Base-by-base conservation (phyloP, 2,329 filamentous ascomycete species). In the Metarhizium album region DNA sequence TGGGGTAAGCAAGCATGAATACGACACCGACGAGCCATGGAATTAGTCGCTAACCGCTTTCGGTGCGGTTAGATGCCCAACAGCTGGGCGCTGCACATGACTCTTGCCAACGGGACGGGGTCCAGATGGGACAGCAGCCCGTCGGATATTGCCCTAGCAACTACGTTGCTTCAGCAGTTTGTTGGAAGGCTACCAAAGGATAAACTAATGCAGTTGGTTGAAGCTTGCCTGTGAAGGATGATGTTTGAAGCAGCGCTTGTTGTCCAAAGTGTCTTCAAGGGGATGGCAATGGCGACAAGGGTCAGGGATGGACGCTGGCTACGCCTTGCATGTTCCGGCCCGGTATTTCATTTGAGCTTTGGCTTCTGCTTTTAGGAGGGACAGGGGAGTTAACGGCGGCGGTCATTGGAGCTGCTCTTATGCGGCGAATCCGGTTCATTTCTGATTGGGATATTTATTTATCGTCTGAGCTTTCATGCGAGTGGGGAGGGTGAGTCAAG, bases 31-130 rank as follows among this genome's bases (percentile, higher is more conserved):
- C 16, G 2, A 2, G 6, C 3, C 6, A 8, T 11, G 23, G 33
- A n/a, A n/a, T 3, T 23, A 1, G 37, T 37, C 22, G 16, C 8
- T 38, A 29, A 33, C 5, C 9, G 27, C 42, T 16, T 42, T 50
- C 22, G 53, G 2, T 4, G 20, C 27, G 20, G 5, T n/a, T 27
- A 62, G 60, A 33, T 60, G 1, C 62, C 62, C 1, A 60, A 58
- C 33, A 54, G 60, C 0, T 64, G 62, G 62, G 53, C 58, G 4
- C 42, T 63, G 29, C 56, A 57, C 13, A 58, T 58, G 54, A 57
- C 59, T 3, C 49, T 64, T 38, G 57, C 54, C 3, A 43, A 53
- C 3, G 54, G 57, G 2, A 52, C 49, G 27, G 46, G 53, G 2
- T 37, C 47, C 4, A 47, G 52, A 16, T 55, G 56, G 54, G 55